Evolutionary conservation across 192 early-diverging fungal genomes (phyloP).

Genomic region (Allomyces macrogynus): DNA sequence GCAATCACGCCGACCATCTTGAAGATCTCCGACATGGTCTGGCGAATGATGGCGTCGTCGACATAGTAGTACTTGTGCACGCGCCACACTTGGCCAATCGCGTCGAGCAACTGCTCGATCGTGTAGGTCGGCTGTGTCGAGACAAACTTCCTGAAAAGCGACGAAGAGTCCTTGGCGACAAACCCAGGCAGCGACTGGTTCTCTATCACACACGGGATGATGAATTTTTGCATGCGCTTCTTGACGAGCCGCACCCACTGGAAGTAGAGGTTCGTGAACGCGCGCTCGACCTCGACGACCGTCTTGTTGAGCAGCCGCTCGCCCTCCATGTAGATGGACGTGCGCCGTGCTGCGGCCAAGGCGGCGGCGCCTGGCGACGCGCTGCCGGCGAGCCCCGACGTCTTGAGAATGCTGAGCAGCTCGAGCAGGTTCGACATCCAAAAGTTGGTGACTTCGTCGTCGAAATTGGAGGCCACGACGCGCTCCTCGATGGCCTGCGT

Average conservation of each 20-base stretch:
- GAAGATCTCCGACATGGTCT: constrained; percentile 86
- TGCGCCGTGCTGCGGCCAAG: not conserved
- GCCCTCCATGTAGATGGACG: constrained; percentile 18
- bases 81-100: constrained; percentile 82
- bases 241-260: constrained; percentile 96
- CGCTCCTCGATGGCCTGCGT: constrained; percentile 62
- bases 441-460: constrained; percentile 36
- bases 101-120: constrained; percentile 86
- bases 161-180: constrained; percentile 70
- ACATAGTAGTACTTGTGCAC: constrained; percentile 96
- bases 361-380: constrained; percentile 6
- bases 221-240: constrained; percentile 81
- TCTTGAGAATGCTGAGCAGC: constrained; percentile 70
- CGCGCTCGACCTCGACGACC: constrained; percentile 71
- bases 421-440: constrained; percentile 97
- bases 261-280: constrained; percentile 88
- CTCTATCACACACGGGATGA: constrained; percentile 90
- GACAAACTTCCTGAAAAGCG: constrained; percentile 79
- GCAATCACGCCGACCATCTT: constrained; percentile 86
- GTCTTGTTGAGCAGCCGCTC: constrained; percentile 68
- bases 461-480: constrained; percentile 18
- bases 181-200: constrained; percentile 87
- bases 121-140: constrained; percentile 56
- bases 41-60: constrained; percentile 70
- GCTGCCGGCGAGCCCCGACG: constrained; percentile 30